Evolutionary conservation across 1,139 yeast species (phyloP), one percentile per base, ranked within the genome.

Genomic region (Blastobotrys illinoisensis): DNA sequence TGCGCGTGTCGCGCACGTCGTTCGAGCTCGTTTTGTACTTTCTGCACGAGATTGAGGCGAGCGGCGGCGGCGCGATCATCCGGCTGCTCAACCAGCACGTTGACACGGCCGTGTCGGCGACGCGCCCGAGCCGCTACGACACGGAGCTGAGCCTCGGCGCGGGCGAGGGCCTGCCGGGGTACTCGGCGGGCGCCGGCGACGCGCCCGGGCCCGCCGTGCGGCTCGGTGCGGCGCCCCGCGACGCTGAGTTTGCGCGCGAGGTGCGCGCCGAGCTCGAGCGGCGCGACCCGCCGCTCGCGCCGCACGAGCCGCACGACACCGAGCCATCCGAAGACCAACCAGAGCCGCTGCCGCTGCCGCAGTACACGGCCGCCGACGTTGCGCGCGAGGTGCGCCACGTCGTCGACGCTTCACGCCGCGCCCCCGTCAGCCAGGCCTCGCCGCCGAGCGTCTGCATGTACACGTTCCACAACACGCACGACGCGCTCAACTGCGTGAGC

Each of bases 401-500:
- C 44, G 88, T 84, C 62, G 98, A 93, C 69, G 82, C 95, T 5
- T 78, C 96, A 58, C 81, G 86, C 47, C 82, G 86, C 59, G 82
- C 93, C 52, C 79, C 77, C 59, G 71, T 93, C 53, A 82, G 52
- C 9, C 97, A 88, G 70, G 86, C 95, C 0, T 76, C 89, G 26
- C 80, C 95, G 24, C 99, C 99, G 11, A 87, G 96, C 55, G 96
- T 93, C 45, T 93, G 99, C 71, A 89, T 93, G 97, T 95, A 93
- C 74, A 93, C 99, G 0, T 91, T 95, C 74, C 99, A 93, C 76
- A 93, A 95, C 71, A 88, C 98, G 9, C 86, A 88, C 67, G 87
- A 88, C 61, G 95, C 88, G 58, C 76, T 93, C 78, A 88, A 95
- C 18, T 82, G 90, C 54, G 70, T 93, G 52, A 88, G 85, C 58